Conservation (phyloP, 2,329 filamentous ascomycete genomes). For the Trichoderma arundinaceum region DNA sequence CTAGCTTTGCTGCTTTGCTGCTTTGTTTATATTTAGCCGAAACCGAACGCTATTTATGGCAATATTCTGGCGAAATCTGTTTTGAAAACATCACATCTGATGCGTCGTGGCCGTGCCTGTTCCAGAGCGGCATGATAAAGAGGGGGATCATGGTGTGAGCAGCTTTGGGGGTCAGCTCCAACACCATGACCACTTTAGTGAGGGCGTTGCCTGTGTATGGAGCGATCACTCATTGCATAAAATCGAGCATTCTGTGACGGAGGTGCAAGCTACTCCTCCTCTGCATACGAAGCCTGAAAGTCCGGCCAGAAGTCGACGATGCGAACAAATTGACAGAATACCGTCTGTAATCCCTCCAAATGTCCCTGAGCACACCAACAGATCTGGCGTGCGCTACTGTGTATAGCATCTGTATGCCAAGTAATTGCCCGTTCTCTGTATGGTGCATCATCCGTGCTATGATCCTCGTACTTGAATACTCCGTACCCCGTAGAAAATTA, state of each 20-base stretch:
- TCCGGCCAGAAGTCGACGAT: background rate
- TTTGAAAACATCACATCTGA: slow-evolving; percentile 4
- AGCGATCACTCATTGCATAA: slow-evolving; percentile 5
- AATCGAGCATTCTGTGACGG: background rate
- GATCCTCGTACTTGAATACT: no score
- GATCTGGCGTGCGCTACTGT: slow-evolving; percentile 14
- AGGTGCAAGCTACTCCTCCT: background rate
- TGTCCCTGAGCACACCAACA: slow-evolving; percentile 9
- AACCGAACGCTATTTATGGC: slow-evolving; percentile 16
- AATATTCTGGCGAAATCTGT: background rate
- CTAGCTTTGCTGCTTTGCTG: slow-evolving; percentile 14
- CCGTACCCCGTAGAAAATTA: slow-evolving; percentile 11
- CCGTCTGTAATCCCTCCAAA: background rate
- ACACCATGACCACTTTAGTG: slow-evolving; percentile 1
- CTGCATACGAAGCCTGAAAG: background rate
- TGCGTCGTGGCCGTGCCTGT: slow-evolving; percentile 6
- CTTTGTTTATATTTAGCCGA: slow-evolving; percentile 24
- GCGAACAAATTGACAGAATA: background rate
- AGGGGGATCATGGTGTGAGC: background rate
- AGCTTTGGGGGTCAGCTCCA: background rate
- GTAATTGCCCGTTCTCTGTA: slow-evolving; percentile 5
- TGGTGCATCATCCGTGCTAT: slow-evolving; percentile 3
- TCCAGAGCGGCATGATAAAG: slow-evolving; percentile 11
- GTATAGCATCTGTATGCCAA: slow-evolving; percentile 10
- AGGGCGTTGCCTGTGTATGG: background rate